Base-by-base conservation (phyloP, 1,284 basidiomycete genomes). In the Irpex sp. region DNA sequence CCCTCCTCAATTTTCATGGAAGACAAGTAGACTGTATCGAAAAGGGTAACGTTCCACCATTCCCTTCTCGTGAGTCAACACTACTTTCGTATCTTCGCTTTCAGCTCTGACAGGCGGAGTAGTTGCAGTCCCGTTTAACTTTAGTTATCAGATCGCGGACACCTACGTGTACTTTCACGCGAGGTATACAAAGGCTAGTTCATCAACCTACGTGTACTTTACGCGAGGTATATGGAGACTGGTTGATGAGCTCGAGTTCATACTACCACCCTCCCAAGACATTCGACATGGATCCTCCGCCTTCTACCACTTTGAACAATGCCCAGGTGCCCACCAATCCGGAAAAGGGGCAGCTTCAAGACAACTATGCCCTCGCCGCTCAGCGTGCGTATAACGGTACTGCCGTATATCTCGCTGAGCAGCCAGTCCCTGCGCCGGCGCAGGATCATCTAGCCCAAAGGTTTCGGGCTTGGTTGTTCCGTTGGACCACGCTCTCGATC, bases 21-120 rank as follows among this genome's bases (percentile, higher is more conserved):
- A 9, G 15, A 5, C 17, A 21, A 21, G 0, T 13, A 13, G 5
- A 17, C 13, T 1, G 49, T 51, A 13, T 26, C 49, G 21, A 46
- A 43, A 61, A 35, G 47, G 31, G 58, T 58, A 13, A 60, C 61
- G 19, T 62, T 59, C 51, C 55, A 59, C 21, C 71, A 74, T 62
- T 74, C 73, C 8, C 64, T 73, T 31, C 66, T 61, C 63, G 73
- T 74, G 66, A 56, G 71, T 33, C 31, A 31, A 31, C 31, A 57
- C n/a, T 54, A 5, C 2, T 15, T 43, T 19, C 11, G 15, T 19
- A 2, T 9, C 19, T 35, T 31, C 57, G 56, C 50, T 39, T 33
- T 33, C 31, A 33, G 31, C 31, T 33, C 31, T 33, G 31, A 33
- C 31, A 33, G 31, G 31, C 31, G 31, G 3, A 31, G 3, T 31